A percentile compares a stretch with the other conserved stretches of the same genome.
Evolutionary conservation across 2,329 filamentous ascomycete species (phyloP).

Genomic region (Penicillium sp.): DNA sequence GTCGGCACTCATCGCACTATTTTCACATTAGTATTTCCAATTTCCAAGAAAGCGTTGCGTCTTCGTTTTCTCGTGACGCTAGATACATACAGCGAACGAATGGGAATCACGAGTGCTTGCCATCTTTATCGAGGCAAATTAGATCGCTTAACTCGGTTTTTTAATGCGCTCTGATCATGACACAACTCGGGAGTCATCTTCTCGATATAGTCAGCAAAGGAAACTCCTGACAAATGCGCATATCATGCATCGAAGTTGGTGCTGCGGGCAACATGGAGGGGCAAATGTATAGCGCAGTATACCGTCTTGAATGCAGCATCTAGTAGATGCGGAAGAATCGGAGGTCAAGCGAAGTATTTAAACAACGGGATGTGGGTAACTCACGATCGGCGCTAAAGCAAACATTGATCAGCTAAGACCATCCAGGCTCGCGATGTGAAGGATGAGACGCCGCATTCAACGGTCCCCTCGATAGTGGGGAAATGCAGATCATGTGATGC

Average conservation of each 20-base stretch:
- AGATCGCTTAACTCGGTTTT: constrained; percentile 32
- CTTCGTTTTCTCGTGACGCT: background rate
- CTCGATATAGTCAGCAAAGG: constrained; percentile 32
- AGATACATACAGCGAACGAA: constrained; percentile 47
- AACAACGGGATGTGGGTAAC: constrained; percentile 22
- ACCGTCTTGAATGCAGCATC: background rate
- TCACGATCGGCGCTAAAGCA: constrained; percentile 44
- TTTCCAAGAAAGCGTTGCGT: background rate
- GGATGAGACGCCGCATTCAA: constrained; percentile 31
- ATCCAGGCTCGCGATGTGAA: constrained; percentile 27
- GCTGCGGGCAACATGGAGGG: background rate
- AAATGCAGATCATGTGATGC: constrained; percentile 39
- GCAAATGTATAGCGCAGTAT: constrained; percentile 19
- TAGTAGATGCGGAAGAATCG: constrained; percentile 1
- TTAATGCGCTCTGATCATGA: constrained; percentile 40
- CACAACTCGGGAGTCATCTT: constrained; percentile 43
- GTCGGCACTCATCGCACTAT: constrained; percentile 50
- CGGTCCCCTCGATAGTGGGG: constrained; percentile 35
- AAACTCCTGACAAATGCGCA: background rate
- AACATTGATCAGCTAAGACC: constrained; percentile 31
- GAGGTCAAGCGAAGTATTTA: background rate
- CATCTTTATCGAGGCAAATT: constrained; percentile 42
- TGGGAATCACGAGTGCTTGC: constrained; percentile 49
- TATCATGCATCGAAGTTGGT: background rate
- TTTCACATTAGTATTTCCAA: constrained; percentile 14